Base-by-base conservation (phyloP, 352 stramenopile species). In the Phytophthora fragariaefolia region DNA sequence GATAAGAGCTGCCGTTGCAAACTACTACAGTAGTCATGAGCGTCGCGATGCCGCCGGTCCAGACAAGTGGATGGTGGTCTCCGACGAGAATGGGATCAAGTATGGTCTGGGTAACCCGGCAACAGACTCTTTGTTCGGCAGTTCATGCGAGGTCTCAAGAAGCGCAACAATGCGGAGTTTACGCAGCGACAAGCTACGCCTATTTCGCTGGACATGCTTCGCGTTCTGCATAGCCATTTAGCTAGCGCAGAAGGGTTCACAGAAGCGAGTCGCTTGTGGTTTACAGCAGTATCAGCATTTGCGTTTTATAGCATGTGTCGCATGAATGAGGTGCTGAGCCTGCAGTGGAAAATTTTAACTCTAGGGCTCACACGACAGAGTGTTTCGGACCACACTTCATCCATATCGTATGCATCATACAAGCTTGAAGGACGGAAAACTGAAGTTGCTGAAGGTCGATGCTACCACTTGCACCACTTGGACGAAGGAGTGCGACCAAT, bases 291-390 rank as follows among this genome's bases (percentile, higher is more conserved):
- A n/a, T 48, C 40, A 1, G 36, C 40, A 4, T 55, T 66, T 24
- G 27, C 58, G 18, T 60, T 60, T 7, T 66, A 66, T 15, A 27
- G 48, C 4, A 66, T 59, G 49, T 66, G 48, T 28, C 49, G 48
- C 15, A 54, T 66, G 20, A 59, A 66, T 12, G 58, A 66, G 40
- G 28, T 66, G 13, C 15, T 54, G 15, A 54, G 26, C 7, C 40
- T 60, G 2, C 48, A 59, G 24, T 42, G 58, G 34, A 58, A 58
- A n/a, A 65, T 52, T 32, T 3, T 52, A 23, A 52, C 47, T 4
- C 24, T 58, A 51, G 58, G 47, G 6, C 12, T 58, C 46, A 52
- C 47, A 13, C 26, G 58, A 24, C n/a, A 0, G 1, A 48, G 58
- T 34, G 22, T 23, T 3, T 20, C n/a, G 4, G 26, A 58, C 15